Conservation (phyloP, 2,329 filamentous ascomycete genomes). For the Penicillium sp. region DNA sequence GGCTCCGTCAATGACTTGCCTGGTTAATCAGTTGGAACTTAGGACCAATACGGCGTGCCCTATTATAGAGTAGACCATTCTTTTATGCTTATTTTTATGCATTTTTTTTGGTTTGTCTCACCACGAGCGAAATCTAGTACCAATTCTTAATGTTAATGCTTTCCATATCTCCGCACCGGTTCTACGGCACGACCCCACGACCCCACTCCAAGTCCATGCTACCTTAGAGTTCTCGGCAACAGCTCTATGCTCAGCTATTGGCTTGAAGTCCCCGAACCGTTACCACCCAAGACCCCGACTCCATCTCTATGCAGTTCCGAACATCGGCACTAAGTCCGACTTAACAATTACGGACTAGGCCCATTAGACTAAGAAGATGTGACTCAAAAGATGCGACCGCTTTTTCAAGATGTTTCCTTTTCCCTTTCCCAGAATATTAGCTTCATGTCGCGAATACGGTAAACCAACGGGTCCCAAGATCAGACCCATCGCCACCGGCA, state of each 20-base stretch:
- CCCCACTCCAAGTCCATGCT: neutral
- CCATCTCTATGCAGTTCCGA: neutral
- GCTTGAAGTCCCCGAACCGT: conserved; percentile 10
- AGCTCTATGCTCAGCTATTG: conserved; percentile 10
- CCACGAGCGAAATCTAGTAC: too few species aligned
- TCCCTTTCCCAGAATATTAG: neutral
- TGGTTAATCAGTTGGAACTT: too few species aligned
- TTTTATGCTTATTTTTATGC: too few species aligned
- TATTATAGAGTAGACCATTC: too few species aligned
- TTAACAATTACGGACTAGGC: conserved; percentile 5
- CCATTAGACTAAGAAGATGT: neutral
- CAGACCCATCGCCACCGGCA: conserved; percentile 3
- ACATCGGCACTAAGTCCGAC: conserved; percentile 18
- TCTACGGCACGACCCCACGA: conserved; percentile 21
- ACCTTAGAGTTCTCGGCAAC: neutral
- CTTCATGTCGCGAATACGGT: conserved; percentile 14
- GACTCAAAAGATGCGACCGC: neutral
- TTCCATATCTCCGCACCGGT: conserved; percentile 18
- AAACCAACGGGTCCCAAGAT: neutral
- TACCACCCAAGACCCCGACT: neutral
- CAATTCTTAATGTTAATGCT: too few species aligned
- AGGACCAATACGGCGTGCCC: too few species aligned
- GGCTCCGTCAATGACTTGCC: too few species aligned
- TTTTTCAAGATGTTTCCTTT: neutral
- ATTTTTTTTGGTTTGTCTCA: too few species aligned